These are phyloP conservation scores for Diaporthe humulicola DNA, from an alignment of 2,329 filamentous ascomycete species.

Conservation along the genomic window DNA sequence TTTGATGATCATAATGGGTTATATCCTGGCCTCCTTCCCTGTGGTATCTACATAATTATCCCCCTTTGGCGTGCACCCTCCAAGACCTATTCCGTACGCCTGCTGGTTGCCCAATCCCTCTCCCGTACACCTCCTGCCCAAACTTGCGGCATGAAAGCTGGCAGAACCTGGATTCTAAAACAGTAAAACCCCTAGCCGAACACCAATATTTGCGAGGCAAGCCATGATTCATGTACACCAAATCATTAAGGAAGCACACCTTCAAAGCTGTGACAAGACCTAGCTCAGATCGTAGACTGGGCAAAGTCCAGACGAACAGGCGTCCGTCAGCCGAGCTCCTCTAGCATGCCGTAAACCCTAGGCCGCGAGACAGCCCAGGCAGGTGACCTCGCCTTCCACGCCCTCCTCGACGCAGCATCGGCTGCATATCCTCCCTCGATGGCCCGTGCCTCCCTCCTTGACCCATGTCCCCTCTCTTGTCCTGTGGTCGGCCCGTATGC, in stretches of 20 bases:
- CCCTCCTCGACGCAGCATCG: conserved; percentile 77
- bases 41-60: conserved; percentile 29
- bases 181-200: not conserved
- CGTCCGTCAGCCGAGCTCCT: not conserved
- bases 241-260: not conserved
- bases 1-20: conserved; percentile 14
- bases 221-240: conserved; percentile 2
- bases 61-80: conserved; percentile 3
- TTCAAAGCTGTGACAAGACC: not conserved
- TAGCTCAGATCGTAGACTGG: not conserved
- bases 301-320: not conserved
- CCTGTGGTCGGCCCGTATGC: conserved; percentile 31
- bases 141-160: not conserved
- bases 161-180: not conserved
- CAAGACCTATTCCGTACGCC: not conserved
- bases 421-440: conserved; percentile 72
- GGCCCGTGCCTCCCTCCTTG: conserved; percentile 53
- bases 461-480: conserved; percentile 47
- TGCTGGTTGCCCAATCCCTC: not conserved
- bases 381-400: conserved; percentile 74
- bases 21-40: conserved; percentile 28
- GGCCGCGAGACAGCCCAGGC: conserved; percentile 68
- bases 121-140: not conserved
- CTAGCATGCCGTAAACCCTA: not conserved
- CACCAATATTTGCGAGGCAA: not conserved